Conservation (phyloP, 306 rosid genomes). For the Rosa rugosa region DNA sequence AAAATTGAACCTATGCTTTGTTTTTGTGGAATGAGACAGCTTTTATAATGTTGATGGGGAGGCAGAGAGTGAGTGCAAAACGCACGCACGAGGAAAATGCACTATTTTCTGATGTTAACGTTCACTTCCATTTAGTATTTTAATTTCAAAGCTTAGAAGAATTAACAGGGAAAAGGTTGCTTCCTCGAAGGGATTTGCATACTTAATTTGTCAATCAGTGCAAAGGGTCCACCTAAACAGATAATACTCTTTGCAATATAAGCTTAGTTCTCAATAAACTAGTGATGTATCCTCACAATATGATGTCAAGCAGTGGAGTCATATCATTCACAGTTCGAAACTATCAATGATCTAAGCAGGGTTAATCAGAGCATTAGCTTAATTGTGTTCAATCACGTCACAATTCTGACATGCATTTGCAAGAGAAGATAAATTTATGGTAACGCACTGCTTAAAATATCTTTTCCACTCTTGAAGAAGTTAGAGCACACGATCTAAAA, state of each 20-base stretch:
- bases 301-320: background rate
- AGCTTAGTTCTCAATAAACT: background rate
- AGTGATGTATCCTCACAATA: background rate
- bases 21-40: constrained; percentile 13
- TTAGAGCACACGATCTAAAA: background rate
- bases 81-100: background rate
- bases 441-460: background rate
- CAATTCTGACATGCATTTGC: background rate
- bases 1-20: constrained; percentile 10
- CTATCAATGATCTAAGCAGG: background rate
- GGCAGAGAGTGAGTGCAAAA: background rate
- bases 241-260: too few species aligned
- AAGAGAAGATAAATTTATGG: background rate
- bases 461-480: background rate
- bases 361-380: background rate
- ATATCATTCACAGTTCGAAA: background rate
- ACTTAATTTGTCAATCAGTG: constrained; percentile 5
- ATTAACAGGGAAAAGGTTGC: background rate
- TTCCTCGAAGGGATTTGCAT: background rate
- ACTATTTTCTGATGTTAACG: background rate
- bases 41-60: constrained; percentile 7
- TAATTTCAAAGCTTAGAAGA: background rate
- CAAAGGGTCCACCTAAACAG: background rate
- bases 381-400: background rate
- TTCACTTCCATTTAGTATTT: background rate